A percentile compares a stretch with the other conserved stretches of the same genome.
phyloP scores from a whole-genome alignment of 2,329 filamentous ascomycete genomes.

The Eurotiales sp. region DNA sequence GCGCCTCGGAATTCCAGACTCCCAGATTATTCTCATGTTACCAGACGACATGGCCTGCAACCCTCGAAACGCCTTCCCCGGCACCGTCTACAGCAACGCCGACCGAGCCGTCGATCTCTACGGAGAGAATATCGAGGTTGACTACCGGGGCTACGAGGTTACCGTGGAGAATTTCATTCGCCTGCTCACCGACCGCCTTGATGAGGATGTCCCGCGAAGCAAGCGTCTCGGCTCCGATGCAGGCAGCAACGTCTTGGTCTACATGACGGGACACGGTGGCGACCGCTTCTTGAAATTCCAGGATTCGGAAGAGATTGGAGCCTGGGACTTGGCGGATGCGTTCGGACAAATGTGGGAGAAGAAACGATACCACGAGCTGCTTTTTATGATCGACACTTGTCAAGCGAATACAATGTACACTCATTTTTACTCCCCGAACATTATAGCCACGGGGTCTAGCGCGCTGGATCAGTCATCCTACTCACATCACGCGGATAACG shows the following conservation, averaged over 20 bases:
- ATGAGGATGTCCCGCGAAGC: conserved; percentile 89
- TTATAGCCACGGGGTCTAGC: conserved; percentile 94
- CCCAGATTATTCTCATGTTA: conserved; percentile 99
- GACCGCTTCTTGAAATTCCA: conserved; percentile 99
- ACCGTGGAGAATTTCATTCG: conserved; percentile 99
- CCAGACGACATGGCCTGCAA: conserved; percentile 99
- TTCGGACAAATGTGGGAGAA: conserved; percentile 99
- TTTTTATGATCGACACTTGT: conserved; percentile 99
- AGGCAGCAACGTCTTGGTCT: conserved; percentile 92
- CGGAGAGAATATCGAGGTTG: conserved; percentile 97
- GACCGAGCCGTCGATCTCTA: conserved; percentile 94
- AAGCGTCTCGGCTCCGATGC: conserved; percentile 93
- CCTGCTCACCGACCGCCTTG: conserved; percentile 87
- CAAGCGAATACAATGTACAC: conserved; percentile 99
- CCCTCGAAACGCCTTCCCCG: conserved; percentile 94
- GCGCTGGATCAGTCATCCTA: conserved; percentile 96
- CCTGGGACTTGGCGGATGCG: conserved; percentile 91
- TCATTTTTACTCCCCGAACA: conserved; percentile 96
- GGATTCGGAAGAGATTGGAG: conserved; percentile 94
- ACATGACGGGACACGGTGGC: conserved; percentile 98
- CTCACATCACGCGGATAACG: conserved; percentile 95
- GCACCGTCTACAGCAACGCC: conserved; percentile 97
- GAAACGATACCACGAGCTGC: conserved; percentile 95
- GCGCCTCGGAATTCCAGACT: conserved; percentile 93
- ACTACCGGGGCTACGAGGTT: conserved; percentile 96